A percentile compares a stretch with the other conserved stretches of the same genome.
Evolutionary conservation across 352 stramenopile genomes (phyloP).

Genomic region (Phytophthora rubi): DNA sequence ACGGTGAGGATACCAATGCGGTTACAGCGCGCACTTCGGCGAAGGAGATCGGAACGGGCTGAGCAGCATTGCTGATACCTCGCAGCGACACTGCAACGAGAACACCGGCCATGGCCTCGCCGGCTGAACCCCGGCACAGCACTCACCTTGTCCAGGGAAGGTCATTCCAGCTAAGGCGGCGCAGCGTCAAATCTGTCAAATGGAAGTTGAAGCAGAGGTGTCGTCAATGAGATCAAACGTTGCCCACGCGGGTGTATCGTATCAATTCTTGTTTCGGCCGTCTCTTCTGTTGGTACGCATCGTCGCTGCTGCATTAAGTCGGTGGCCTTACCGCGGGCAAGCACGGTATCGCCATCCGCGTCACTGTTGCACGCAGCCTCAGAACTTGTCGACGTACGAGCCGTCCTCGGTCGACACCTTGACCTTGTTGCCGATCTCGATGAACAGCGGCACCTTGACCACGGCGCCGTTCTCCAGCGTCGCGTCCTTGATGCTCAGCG

Average conservation of each 20-base stretch:
- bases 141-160: background rate
- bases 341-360: background rate
- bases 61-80: slow-evolving; percentile 6
- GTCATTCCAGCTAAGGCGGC: background rate
- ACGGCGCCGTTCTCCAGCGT: slow-evolving; percentile 80
- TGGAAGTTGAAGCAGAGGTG: slow-evolving; percentile 2
- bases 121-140: too few species aligned
- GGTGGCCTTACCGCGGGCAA: background rate
- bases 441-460: slow-evolving; percentile 86
- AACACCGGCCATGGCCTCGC: background rate
- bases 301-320: background rate
- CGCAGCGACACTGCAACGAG: background rate
- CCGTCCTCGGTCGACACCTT: slow-evolving; percentile 79
- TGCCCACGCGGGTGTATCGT: slow-evolving; percentile 9
- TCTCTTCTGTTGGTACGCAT: slow-evolving; percentile 16
- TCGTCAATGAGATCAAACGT: slow-evolving; percentile 18
- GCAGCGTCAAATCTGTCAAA: slow-evolving; percentile 12
- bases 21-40: slow-evolving; percentile 10
- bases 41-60: slow-evolving; percentile 6
- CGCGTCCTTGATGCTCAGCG: slow-evolving; percentile 84
- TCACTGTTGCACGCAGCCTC: slow-evolving; percentile 9
- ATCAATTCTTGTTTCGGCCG: background rate
- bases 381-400: slow-evolving; percentile 80
- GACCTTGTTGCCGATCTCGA: slow-evolving; percentile 81
- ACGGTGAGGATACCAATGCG: background rate